Percentiles rank a stretch among this genome's conserved stretches.
Conservation (phyloP, 495 filamentous ascomycete species). For the Hypoxylon intermedium region DNA sequence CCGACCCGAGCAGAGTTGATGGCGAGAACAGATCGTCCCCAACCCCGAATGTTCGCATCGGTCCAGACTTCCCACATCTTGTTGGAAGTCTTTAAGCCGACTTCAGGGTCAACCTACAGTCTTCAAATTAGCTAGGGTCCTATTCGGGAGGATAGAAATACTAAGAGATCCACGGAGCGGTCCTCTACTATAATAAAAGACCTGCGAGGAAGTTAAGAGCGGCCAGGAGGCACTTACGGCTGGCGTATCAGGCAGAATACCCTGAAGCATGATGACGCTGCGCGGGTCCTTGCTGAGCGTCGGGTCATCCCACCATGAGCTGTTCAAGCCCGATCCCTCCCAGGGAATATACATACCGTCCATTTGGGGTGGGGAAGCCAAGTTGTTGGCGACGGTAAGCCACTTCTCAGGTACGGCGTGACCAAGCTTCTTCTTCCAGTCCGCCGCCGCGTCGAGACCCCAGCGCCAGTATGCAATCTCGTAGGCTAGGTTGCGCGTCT, state of each 20-base stretch:
- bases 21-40: slow-evolving; percentile 50
- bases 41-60: slow-evolving; percentile 47
- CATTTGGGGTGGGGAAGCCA: slow-evolving; percentile 47
- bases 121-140: neutral
- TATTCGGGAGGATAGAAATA: too few relatives aligned
- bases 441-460: slow-evolving; percentile 44
- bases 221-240: slow-evolving; percentile 6
- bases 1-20: slow-evolving; percentile 49
- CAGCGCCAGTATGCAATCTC: slow-evolving; percentile 56
- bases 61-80: slow-evolving; percentile 48
- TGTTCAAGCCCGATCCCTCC: slow-evolving; percentile 43
- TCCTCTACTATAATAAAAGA: too few relatives aligned
- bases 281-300: slow-evolving; percentile 46
- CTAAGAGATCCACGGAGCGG: too few relatives aligned
- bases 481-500: slow-evolving; percentile 47
- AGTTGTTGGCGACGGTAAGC: slow-evolving; percentile 42
- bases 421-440: slow-evolving; percentile 42
- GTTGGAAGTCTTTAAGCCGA: slow-evolving; percentile 41
- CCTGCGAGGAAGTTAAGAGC: neutral
- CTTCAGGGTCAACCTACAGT: slow-evolving; percentile 38
- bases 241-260: slow-evolving; percentile 44
- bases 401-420: slow-evolving; percentile 45
- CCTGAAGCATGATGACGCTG: slow-evolving; percentile 46
- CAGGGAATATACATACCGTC: slow-evolving; percentile 48
- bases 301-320: slow-evolving; percentile 47